A percentile compares a stretch with the other conserved stretches of the same genome.
These are phyloP conservation scores for Leucosporidium scottii DNA, from an alignment of 768 basidiomycete genomes.

Conservation along the genomic window DNA sequence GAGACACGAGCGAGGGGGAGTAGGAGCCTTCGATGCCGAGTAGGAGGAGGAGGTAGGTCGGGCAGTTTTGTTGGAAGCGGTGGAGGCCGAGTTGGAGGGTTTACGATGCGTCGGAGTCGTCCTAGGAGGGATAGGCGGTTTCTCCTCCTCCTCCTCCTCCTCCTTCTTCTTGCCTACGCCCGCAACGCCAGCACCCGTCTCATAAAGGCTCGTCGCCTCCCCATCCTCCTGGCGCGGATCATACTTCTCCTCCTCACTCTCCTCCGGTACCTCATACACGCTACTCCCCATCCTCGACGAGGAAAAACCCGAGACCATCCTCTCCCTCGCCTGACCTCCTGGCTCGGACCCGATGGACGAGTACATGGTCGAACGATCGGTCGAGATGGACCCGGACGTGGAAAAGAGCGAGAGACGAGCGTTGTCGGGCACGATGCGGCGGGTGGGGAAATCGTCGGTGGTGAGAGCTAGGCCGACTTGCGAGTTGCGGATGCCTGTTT, in stretches of 20 bases:
- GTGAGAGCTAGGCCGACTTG: constrained; percentile 14
- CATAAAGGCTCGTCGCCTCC: not conserved
- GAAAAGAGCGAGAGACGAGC: constrained; percentile 19
- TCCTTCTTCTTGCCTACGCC: no score
- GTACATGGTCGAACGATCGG: constrained; percentile 2
- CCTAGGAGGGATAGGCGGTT: not conserved
- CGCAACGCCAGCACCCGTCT: not conserved
- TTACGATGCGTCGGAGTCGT: no score
- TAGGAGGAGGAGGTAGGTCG: not conserved
- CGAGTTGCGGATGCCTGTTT: not conserved
- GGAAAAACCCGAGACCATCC: not conserved
- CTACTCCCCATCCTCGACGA: no score
- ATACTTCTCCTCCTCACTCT: not conserved
- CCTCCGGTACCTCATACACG: not conserved
- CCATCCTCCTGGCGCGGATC: not conserved
- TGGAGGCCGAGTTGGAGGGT: no score
- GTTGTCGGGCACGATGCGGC: constrained; percentile 13
- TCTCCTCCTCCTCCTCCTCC: not conserved
- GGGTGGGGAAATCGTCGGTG: constrained; percentile 11
- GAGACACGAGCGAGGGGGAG: no score
- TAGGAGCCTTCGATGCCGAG: no score
- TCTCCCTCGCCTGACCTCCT: not conserved
- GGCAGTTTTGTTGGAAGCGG: not conserved
- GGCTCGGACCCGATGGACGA: not conserved
- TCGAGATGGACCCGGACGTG: not conserved